Evolutionary conservation across 108 stramenopile genomes (phyloP).

Genomic region (Cylindrotheca fusiformis): DNA sequence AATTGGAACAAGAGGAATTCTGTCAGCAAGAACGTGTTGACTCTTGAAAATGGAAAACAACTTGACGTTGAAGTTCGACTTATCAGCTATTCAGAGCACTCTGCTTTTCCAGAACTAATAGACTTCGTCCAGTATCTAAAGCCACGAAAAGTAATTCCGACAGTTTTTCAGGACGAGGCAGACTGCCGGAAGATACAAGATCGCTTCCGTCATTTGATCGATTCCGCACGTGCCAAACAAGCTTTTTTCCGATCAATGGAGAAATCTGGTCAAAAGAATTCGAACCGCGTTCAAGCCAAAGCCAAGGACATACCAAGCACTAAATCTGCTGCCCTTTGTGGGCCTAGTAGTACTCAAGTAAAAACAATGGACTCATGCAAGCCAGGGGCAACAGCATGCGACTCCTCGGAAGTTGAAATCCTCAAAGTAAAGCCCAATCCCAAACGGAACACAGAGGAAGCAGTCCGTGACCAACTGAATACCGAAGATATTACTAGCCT

Average conservation of each 20-base stretch:
- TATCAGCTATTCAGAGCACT: constrained; percentile 82
- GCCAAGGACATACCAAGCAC: neutral
- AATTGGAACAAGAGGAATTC: constrained; percentile 66
- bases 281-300: neutral
- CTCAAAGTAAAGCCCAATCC: neutral
- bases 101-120: constrained; percentile 69
- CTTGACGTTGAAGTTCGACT: constrained; percentile 44
- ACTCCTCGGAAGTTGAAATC: neutral
- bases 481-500: neutral
- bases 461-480: neutral
- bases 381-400: neutral
- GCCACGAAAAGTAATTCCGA: constrained; percentile 72
- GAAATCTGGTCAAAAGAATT: neutral
- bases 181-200: constrained; percentile 44
- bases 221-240: constrained; percentile 46
- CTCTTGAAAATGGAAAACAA: neutral
- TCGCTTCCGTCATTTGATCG: constrained; percentile 42
- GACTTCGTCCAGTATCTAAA: constrained; percentile 68
- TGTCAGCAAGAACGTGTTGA: constrained; percentile 21
- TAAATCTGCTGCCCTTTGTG: neutral
- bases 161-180: constrained; percentile 51
- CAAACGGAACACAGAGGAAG: neutral
- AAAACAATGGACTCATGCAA: too few relatives aligned
- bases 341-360: neutral
- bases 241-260: constrained; percentile 48